Evolutionary conservation across 768 basidiomycete species (phyloP).

Genomic region (Galerina sulciceps): DNA sequence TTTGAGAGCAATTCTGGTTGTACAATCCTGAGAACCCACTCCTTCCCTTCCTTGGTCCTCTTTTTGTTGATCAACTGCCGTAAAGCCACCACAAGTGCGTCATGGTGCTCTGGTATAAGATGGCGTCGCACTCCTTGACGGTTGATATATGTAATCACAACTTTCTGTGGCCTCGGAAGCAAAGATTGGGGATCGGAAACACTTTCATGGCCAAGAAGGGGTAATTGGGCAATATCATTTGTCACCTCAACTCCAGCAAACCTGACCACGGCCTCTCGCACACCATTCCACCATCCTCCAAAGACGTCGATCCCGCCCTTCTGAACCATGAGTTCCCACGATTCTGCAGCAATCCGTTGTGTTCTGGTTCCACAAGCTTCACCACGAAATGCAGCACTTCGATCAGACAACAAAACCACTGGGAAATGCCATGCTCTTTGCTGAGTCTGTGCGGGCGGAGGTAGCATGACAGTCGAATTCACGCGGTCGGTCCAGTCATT

Average conservation of each 20-base stretch:
- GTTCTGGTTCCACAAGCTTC: slow-evolving; percentile 61
- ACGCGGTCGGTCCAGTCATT: slow-evolving; percentile 76
- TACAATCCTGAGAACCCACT: slow-evolving; percentile 66
- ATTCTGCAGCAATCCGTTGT: slow-evolving; percentile 75
- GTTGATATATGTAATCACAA: slow-evolving; percentile 76
- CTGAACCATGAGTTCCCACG: slow-evolving; percentile 55
- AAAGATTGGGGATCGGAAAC: slow-evolving; percentile 30
- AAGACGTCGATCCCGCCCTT: slow-evolving; percentile 39
- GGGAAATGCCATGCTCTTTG: slow-evolving; percentile 73
- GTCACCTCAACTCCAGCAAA: slow-evolving; percentile 53
- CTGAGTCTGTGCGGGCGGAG: slow-evolving; percentile 20
- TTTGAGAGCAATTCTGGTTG: slow-evolving; percentile 68
- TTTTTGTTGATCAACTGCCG: slow-evolving; percentile 49
- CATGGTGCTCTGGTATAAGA: slow-evolving; percentile 60
- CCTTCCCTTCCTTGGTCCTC: slow-evolving; percentile 28
- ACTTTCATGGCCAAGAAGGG: slow-evolving; percentile 12
- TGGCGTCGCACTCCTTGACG: slow-evolving; percentile 58
- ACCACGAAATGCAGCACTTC: slow-evolving; percentile 80
- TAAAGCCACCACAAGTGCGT: slow-evolving; percentile 53
- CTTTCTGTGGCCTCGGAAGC: slow-evolving; percentile 46
- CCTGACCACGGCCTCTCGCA: slow-evolving; percentile 65
- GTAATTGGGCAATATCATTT: not conserved
- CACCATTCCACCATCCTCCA: slow-evolving; percentile 80
- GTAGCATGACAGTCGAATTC: slow-evolving; percentile 22
- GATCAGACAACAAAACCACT: slow-evolving; percentile 68